phyloP scores from a whole-genome alignment of 495 filamentous ascomycete species.

The Parmelia sp. region DNA sequence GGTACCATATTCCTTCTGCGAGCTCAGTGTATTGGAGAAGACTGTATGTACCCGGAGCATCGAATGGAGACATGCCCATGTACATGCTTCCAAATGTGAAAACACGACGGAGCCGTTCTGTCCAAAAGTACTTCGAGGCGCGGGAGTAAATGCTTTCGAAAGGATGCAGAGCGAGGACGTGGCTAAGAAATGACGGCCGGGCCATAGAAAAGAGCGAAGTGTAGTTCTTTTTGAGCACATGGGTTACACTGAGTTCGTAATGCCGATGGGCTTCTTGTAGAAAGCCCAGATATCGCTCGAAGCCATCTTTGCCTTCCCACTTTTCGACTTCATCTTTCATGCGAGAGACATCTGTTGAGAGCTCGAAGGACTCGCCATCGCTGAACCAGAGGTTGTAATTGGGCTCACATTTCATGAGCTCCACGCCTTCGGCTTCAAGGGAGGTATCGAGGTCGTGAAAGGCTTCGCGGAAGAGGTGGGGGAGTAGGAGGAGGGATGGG shows the following conservation, averaged over 20 bases:
- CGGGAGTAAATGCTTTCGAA: conserved; percentile 58
- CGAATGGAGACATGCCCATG: conserved; percentile 68
- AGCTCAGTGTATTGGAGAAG: conserved; percentile 67
- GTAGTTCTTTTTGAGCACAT: conserved; percentile 60
- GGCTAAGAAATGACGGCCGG: conserved; percentile 43
- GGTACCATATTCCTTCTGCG: conserved; percentile 69
- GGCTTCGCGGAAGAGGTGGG: conserved; percentile 55
- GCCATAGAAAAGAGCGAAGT: conserved; percentile 46
- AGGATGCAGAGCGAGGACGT: conserved; percentile 53
- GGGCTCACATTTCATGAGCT: conserved; percentile 60
- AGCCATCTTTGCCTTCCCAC: conserved; percentile 59
- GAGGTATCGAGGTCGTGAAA: conserved; percentile 59
- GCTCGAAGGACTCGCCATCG: conserved; percentile 52
- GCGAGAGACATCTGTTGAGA: conserved; percentile 51
- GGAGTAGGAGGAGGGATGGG: conserved; percentile 62
- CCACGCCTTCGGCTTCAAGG: conserved; percentile 51
- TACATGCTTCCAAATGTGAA: conserved; percentile 76
- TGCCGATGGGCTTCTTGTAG: conserved; percentile 56
- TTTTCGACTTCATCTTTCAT: conserved; percentile 65
- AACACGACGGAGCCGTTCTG: conserved; percentile 56
- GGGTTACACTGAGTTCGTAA: conserved; percentile 54
- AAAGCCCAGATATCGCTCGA: conserved; percentile 54
- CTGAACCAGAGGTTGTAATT: conserved; percentile 66
- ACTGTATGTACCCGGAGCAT: conserved; percentile 65
- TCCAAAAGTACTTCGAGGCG: conserved; percentile 56